Evolutionary conservation across 768 basidiomycete species (phyloP), one percentile per base, ranked within the genome.

Genomic region (Lactarius akahatsu): DNA sequence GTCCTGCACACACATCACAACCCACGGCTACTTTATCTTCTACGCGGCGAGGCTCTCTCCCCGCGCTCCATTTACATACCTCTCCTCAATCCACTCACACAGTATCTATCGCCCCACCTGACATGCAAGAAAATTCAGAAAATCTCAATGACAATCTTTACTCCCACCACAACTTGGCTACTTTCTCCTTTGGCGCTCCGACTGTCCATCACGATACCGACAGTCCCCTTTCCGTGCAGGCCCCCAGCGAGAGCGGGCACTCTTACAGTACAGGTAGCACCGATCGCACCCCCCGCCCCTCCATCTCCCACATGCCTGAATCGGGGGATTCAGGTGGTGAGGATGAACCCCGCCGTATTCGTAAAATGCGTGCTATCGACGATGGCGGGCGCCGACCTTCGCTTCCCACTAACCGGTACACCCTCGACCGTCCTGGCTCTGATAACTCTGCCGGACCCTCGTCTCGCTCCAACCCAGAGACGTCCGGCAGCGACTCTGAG

Each of bases 231-330:
- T 74, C 77, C 2, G 36, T 64, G 11, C 62, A 54, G 26, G 38
- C 69, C 41, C 8, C 61, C 26, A 64, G 60, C 34, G 68, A 69
- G 23, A 26, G 54, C 40, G 55, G 55, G 34, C 70, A 74, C 28
- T 60, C 73, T 26, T 50, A 69, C 4, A 71, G 64, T 28, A 64
- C 72, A 13, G n/a, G 65, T 50, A 78, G 76, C 43, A 57, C 75
- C 23, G 80, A 83, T 69, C 77, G 76, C 43, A 82, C 82, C 0
- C 82, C 82, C 5, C 80, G 82, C 47, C 79, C 78, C 11, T 82
- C 82, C 30, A 71, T 82, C 40, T 78, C 77, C 26, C 66, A 67
- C 38, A 54, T 74, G 18, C 62, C 64, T 69, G 61, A 61, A 34
- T 70, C 71, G 62, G 76, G 79, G 69, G 79, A 80, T 66, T 78